Base-by-base conservation (phyloP, 495 filamentous ascomycete species). In the Trichoderma reesei region DNA sequence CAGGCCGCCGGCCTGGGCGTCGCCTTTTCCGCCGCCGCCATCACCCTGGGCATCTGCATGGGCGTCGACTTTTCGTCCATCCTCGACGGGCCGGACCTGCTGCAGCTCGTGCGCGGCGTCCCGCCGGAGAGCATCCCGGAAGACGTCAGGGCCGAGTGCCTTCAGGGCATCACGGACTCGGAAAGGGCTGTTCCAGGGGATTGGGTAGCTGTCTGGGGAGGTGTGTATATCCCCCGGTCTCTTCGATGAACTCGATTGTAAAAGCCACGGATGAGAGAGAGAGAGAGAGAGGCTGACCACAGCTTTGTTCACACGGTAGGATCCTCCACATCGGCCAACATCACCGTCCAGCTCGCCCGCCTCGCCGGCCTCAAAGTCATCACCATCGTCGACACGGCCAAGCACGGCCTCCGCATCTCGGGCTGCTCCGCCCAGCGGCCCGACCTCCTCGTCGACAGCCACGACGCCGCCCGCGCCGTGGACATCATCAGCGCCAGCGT, bases 141-240 rank as follows among this genome's bases (percentile, higher is more conserved):
- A 34, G 84, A 88, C 68, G 79, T 88, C 39, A 68, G 74, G 16
- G 65, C 73, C 1, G 85, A 89, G 61, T 82, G 79, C 44, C 80
- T 86, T 38, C 71, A 79, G 10, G 70, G 75, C 5, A 76, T 80
- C 37, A 61, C 63, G 9, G 67, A 71, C 13, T 66, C 71, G 11
- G 83, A 84, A 64, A 73, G 79, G 41, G 74, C 79, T 1, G 72
- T 73, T 59, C 46, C 66, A 9, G 85, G 83, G 0, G 86, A 89
- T 37, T 90, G 86, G 86, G 70, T 90, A 63, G 84, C 80, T 11
- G 82, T 89, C 14, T 90, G 86, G 86, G 87, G 86, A 67, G 86
- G 85, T 81, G 76, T 36, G 51, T 20, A n/a, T n/a, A n/a, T n/a
- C 26, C 26, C 26, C 26, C 26, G 0, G 26, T 26, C 1, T 26